Base-by-base conservation (phyloP, 345 rosid genomes). In the Theobroma cacao region DNA sequence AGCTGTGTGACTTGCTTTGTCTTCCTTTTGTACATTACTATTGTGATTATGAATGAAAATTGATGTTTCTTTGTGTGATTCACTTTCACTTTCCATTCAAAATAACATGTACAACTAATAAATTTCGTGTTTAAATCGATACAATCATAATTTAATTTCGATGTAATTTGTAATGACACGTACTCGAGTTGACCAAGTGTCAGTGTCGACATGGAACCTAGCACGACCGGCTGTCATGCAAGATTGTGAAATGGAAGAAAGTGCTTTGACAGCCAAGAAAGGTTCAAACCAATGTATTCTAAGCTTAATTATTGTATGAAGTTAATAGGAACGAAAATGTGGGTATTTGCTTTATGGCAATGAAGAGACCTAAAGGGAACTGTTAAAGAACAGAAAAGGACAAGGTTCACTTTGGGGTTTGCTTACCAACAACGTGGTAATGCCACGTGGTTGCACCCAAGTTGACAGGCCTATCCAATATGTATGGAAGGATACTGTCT, bases 361-460 rank as follows among this genome's bases (percentile, higher is more conserved):
- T 9, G 17, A 26, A 59, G 56, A 18, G 63, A 22, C 1, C 28
- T 22, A 22, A 56, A 56, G 30, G 12, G 7, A 58, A 58, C 17
- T 30, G 41, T 62, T 61, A 33, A 33, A 53, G 59, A 55, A 55
- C 60, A 55, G 28, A 5, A 34, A 17, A 18, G 12, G 1, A 69
- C 50, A 71, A 50, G 45, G 43, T 48, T 52, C 18, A 6, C 30
- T 38, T 60, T 43, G 52, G 70, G 70, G 58, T 79, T 62, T 72
- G 79, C 56, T 74, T 73, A 30, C 70, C 77, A 55, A 74, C 64
- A 76, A 50, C 41, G 61, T 48, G 62, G 58, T 22, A 40, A 50
- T 74, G 72, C 38, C 72, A 77, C 40, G 60, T 59, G 68, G 38
- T 74, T 31, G 14, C 11, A 38, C 48, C 28, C 72, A 77, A 81